A percentile compares a stretch with the other conserved stretches of the same genome.
These are phyloP conservation scores for Parascedosporium putredinis DNA, from an alignment of 2,329 filamentous ascomycete genomes.

Conservation along the genomic window DNA sequence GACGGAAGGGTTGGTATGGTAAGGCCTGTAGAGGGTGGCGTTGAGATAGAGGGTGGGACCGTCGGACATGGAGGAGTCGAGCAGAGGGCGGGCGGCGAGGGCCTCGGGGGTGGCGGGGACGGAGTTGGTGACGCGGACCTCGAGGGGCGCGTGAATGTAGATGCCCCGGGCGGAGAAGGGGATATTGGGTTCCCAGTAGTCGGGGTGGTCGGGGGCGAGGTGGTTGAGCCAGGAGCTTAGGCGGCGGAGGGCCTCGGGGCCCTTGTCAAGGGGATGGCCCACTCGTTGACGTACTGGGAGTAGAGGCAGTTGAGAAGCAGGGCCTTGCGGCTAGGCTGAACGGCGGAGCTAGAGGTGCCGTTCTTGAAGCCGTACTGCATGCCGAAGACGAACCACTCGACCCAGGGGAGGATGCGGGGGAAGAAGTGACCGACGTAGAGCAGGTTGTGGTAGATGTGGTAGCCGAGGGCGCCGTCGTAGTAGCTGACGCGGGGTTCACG, in stretches of 20 bases:
- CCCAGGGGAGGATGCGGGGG: slow-evolving; percentile 70
- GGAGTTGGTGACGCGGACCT: slow-evolving; percentile 78
- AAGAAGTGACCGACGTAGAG: slow-evolving; percentile 70
- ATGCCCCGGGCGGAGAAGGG: slow-evolving; percentile 71
- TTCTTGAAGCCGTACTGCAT: slow-evolving; percentile 91
- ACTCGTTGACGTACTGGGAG: slow-evolving; percentile 97
- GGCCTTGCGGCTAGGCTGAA: slow-evolving; percentile 70
- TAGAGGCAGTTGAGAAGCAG: slow-evolving; percentile 96
- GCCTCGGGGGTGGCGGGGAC: slow-evolving; percentile 20
- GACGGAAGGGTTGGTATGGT: slow-evolving; percentile 67
- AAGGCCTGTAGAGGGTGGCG: slow-evolving; percentile 79
- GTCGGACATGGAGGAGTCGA: slow-evolving; percentile 60
- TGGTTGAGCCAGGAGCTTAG: slow-evolving; percentile 76
- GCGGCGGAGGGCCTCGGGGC: slow-evolving; percentile 75
- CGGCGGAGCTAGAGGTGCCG: slow-evolving; percentile 56
- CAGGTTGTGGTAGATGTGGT: slow-evolving; percentile 84
- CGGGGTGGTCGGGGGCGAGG: slow-evolving; percentile 49
- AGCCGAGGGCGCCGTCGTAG: slow-evolving; percentile 74
- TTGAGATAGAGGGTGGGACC: slow-evolving; percentile 80
- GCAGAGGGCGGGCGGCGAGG: slow-evolving; percentile 27
- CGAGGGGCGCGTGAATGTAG: slow-evolving; percentile 82
- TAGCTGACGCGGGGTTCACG: slow-evolving; percentile 55
- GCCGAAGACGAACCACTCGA: slow-evolving; percentile 95
- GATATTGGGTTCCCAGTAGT: slow-evolving; percentile 56
- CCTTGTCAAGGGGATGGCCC: slow-evolving; percentile 83